phyloP scores from a whole-genome alignment of 1,284 basidiomycete species.

The Termitomyces sp. region DNA sequence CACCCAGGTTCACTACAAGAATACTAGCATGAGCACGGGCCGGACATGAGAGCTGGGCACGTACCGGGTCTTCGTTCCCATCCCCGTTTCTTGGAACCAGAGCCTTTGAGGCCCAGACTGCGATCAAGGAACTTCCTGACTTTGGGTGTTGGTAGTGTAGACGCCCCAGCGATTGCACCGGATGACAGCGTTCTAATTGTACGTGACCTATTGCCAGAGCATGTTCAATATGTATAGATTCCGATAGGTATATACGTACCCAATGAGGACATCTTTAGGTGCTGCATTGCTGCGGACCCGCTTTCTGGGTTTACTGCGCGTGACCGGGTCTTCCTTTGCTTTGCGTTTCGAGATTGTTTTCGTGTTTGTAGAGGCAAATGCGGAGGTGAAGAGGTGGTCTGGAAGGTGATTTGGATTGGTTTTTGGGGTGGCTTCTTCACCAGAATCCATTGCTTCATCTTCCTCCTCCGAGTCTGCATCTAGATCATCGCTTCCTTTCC shows the following conservation, averaged over 20 bases:
- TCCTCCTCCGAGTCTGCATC: slow-evolving; percentile 19
- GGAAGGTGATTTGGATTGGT: slow-evolving; percentile 36
- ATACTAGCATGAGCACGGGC: neutral
- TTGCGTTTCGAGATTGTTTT: slow-evolving; percentile 17
- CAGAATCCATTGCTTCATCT: slow-evolving; percentile 16
- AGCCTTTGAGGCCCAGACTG: slow-evolving; percentile 16
- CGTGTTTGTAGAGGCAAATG: slow-evolving; percentile 31
- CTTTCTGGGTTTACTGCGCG: slow-evolving; percentile 15
- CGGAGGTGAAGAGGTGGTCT: slow-evolving; percentile 44
- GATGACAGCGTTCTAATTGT: slow-evolving; percentile 14
- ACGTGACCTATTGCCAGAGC: slow-evolving; percentile 7
- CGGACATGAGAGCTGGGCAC: neutral
- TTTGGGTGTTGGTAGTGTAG: slow-evolving; percentile 19
- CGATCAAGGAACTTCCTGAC: slow-evolving; percentile 19
- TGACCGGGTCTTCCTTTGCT: slow-evolving; percentile 7
- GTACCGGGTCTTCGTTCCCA: slow-evolving; percentile 22
- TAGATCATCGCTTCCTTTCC: slow-evolving; percentile 16
- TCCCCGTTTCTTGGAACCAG: slow-evolving; percentile 14
- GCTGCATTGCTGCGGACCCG: slow-evolving; percentile 19
- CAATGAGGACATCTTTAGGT: slow-evolving; percentile 22
- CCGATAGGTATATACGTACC: slow-evolving; percentile 13
- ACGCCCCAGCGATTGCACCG: slow-evolving; percentile 8
- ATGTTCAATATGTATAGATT: neutral
- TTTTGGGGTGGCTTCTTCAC: slow-evolving; percentile 16
- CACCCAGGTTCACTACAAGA: slow-evolving; percentile 18